Evolutionary conservation across 2,329 filamentous ascomycete species (phyloP).

Genomic region (Cryphonectria nitschkei): DNA sequence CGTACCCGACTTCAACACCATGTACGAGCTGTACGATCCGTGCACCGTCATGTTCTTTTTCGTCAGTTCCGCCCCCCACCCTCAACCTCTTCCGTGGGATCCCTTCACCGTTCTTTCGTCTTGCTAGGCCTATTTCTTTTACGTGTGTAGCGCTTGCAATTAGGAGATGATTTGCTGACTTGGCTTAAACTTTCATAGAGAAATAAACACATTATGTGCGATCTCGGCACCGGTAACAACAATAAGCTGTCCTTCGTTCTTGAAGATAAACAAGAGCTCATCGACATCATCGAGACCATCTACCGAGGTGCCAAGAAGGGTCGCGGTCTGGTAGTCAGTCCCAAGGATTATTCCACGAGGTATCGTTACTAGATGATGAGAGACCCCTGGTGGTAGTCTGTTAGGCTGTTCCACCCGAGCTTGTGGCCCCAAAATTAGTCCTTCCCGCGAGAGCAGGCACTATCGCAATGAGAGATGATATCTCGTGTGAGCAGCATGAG

Average conservation of each 20-base stretch:
- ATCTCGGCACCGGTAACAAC: slow-evolving; percentile 98
- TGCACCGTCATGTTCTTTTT: slow-evolving; percentile 94
- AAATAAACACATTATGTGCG: slow-evolving; percentile 99
- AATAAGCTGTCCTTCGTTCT: slow-evolving; percentile 97
- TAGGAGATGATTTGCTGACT: slow-evolving; percentile 11
- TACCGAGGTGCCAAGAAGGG: slow-evolving; percentile 99
- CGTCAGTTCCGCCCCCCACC: slow-evolving; percentile 26
- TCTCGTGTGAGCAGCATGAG: background rate
- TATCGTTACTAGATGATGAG: slow-evolving; percentile 60
- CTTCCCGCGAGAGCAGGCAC: background rate
- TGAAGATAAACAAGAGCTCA: slow-evolving; percentile 97
- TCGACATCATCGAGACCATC: slow-evolving; percentile 97
- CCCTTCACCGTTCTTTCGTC: background rate
- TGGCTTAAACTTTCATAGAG: slow-evolving; percentile 57
- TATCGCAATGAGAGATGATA: background rate
- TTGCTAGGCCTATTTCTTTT: too few relatives aligned
- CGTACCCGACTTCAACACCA: slow-evolving; percentile 91
- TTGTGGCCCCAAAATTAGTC: background rate
- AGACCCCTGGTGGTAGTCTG: background rate
- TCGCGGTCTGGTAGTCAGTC: slow-evolving; percentile 91
- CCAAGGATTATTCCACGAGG: slow-evolving; percentile 76
- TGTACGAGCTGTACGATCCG: slow-evolving; percentile 78
- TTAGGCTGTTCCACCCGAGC: background rate
- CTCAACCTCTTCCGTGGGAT: too few relatives aligned
- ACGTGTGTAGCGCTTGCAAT: background rate